phyloP scores from a whole-genome alignment of 192 early-diverging fungal species.

The Coemansia sp. region DNA sequence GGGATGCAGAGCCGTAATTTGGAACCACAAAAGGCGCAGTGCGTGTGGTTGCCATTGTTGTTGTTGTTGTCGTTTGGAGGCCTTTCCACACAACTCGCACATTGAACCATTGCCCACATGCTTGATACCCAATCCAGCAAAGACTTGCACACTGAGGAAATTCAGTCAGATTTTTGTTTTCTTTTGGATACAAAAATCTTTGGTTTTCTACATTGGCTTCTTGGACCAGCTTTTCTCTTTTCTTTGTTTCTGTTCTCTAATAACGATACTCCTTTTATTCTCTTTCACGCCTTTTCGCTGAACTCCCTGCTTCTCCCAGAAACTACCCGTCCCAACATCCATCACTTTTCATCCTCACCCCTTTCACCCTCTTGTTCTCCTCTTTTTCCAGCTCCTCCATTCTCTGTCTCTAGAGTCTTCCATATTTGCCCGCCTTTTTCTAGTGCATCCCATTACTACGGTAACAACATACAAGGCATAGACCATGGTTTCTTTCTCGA shows the following conservation, averaged over 20 bases:
- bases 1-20: conserved; percentile 1
- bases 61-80: no score
- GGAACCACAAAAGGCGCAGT: background rate
- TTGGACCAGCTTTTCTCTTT: background rate
- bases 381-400: background rate
- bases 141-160: no score
- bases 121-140: background rate
- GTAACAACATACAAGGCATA: background rate
- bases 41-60: background rate
- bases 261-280: conserved; percentile 1
- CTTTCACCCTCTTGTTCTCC: background rate
- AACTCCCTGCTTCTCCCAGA: background rate
- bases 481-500: conserved; percentile 44
- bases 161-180: no score
- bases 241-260: background rate
- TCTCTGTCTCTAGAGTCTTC: background rate
- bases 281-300: conserved; percentile 7
- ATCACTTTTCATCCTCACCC: background rate
- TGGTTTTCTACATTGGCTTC: background rate
- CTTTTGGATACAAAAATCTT: no score
- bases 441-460: background rate
- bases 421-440: background rate
- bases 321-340: background rate
- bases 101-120: background rate
- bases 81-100: no score